Percentiles rank a stretch among this genome's conserved stretches.
phyloP scores from a whole-genome alignment of 23 red algal species.

The Gracilaria caudata region DNA sequence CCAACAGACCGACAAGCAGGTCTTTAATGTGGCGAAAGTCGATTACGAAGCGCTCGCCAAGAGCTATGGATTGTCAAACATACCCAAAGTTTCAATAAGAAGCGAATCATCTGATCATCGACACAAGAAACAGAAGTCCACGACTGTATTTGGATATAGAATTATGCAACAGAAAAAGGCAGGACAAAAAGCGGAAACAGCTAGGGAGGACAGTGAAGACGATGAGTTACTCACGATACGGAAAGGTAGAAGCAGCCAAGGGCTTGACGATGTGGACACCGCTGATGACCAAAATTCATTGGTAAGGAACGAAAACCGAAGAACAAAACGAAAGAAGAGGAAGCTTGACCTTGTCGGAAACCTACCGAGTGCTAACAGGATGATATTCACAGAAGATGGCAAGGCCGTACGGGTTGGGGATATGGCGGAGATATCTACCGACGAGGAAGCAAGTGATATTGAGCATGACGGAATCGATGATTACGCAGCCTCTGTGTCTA shows the following conservation, averaged over 20 bases:
- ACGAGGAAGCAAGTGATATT: constrained; percentile 23
- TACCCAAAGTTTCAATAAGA: constrained; percentile 44
- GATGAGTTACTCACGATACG: constrained; percentile 19
- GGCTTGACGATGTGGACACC: not conserved
- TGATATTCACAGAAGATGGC: constrained; percentile 69
- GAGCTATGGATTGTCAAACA: constrained; percentile 73
- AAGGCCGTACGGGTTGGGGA: constrained; percentile 49
- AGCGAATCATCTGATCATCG: not conserved
- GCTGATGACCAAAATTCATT: no score
- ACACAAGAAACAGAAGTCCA: constrained; percentile 8
- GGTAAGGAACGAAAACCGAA: not conserved
- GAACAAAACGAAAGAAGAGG: constrained; percentile 44
- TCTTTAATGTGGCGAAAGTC: constrained; percentile 74
- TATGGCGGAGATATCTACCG: constrained; percentile 9
- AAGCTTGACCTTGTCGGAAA: constrained; percentile 61
- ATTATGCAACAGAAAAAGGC: constrained; percentile 12
- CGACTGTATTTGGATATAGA: constrained; percentile 78
- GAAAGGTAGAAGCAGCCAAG: not conserved
- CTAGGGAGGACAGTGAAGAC: not conserved
- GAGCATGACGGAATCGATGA: constrained; percentile 42
- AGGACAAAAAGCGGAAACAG: not conserved
- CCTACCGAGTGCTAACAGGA: constrained; percentile 56
- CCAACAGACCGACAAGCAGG: constrained; percentile 69
- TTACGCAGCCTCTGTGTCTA: constrained; percentile 64
- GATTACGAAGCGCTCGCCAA: constrained; percentile 63